These are phyloP conservation scores for Diaporthe sp. DNA, from an alignment of 2,329 filamentous ascomycete genomes.

Conservation along the genomic window DNA sequence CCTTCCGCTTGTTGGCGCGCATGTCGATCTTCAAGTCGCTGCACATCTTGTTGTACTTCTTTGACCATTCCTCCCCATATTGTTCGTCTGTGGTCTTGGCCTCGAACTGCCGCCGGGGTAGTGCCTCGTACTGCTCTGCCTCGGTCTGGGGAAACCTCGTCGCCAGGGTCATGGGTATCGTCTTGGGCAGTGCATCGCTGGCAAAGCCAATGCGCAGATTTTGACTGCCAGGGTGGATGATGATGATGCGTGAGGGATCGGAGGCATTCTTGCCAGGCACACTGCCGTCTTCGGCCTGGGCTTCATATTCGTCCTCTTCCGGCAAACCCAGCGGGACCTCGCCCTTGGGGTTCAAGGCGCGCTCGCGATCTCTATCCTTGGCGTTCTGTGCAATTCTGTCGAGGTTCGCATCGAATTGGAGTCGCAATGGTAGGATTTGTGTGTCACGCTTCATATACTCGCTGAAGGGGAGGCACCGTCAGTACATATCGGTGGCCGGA, in stretches of 20 bases:
- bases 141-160: conserved; percentile 83
- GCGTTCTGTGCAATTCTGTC: conserved; percentile 87
- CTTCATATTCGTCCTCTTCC: conserved; percentile 67
- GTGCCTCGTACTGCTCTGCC: conserved; percentile 82
- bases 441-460: conserved; percentile 99
- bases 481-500: conserved; percentile 35
- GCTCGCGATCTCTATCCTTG: conserved; percentile 80
- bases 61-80: conserved; percentile 86
- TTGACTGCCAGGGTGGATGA: conserved; percentile 95
- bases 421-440: conserved; percentile 88
- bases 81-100: conserved; percentile 78
- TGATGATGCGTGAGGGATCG: conserved; percentile 89
- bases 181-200: conserved; percentile 95
- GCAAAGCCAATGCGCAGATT: conserved; percentile 94
- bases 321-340: conserved; percentile 73
- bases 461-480: conserved; percentile 58
- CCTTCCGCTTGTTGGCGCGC: conserved; percentile 93
- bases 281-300: conserved; percentile 49
- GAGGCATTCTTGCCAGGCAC: conserved; percentile 70
- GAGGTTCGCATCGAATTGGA: conserved; percentile 88
- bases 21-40: conserved; percentile 90
- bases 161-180: conserved; percentile 92
- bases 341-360: conserved; percentile 81
- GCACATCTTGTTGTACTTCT: conserved; percentile 84
- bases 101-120: conserved; percentile 78